Base-by-base conservation (phyloP, 2,329 filamentous ascomycete genomes). In the Domatiomyces globalis region DNA sequence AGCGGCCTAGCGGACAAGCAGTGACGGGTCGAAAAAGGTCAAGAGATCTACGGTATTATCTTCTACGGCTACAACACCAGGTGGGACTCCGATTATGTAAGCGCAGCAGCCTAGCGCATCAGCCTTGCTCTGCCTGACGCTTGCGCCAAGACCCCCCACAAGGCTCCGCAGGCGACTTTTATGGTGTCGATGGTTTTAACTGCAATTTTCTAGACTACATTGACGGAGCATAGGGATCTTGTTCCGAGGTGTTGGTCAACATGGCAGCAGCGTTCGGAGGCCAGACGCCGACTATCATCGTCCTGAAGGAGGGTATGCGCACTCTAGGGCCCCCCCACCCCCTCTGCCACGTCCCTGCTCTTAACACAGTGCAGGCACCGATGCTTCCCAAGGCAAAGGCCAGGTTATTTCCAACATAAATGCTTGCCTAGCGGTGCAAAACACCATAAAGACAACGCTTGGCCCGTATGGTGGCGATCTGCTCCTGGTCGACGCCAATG, bases 331-430 rank as follows among this genome's bases (percentile, higher is more conserved):
- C 55, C 39, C 54, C 58, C 58, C 48, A 49, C 61, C 60, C 62
- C 63, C 58, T 59, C 58, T 51, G 49, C 51, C 51, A 50, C 42
- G 60, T 63, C 55, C 59, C 49, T 51, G 56, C 48, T 49, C 51
- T 50, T 50, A 57, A 51, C 52, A 45, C 56, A 15, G 36, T 53
- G 57, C 63, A 95, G 92, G 92, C 64, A 98, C 92, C 73, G 92
- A 98, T 70, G 81, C 88, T 63, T 96, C 92, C 50, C 92, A 98
- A 72, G 92, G 92, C 65, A 92, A 94, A 69, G 89, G 89, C 51
- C 92, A 98, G 73, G 84, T 98, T 64, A 73, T 98, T 63, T 94
- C 90, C 63, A 98, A 98, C 72, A 96, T 98, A 74, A 95, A 95
- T 74, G 92, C 92, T 60, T 98, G 92, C 70, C 77, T 95, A 63